Evolutionary conservation across 2,329 filamentous ascomycete genomes (phyloP).

Genomic region (Fusarium xyrophilum): DNA sequence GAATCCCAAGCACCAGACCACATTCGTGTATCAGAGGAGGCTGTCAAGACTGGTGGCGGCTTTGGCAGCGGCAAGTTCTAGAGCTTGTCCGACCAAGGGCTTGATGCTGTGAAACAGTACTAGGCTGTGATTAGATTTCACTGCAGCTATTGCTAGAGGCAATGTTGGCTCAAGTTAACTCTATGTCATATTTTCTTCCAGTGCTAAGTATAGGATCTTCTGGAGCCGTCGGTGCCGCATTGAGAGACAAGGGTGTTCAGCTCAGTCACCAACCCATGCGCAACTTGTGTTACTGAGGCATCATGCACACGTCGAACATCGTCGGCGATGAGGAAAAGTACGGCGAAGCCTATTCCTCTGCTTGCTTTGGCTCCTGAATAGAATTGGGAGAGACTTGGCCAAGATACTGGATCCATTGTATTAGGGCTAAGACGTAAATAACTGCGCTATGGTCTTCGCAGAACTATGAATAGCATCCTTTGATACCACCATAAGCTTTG

Average conservation of each 20-base stretch:
- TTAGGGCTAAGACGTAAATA: background rate
- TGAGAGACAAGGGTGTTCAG: background rate
- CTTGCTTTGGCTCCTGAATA: background rate
- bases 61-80: background rate
- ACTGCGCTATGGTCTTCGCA: background rate
- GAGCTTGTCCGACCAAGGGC: slow-evolving; percentile 3
- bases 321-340: background rate
- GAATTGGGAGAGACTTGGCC: background rate
- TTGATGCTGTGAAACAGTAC: background rate
- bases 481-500: background rate
- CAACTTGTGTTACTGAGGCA: background rate
- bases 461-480: background rate
- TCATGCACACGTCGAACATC: background rate
- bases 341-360: background rate
- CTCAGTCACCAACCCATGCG: background rate
- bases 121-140: background rate
- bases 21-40: background rate
- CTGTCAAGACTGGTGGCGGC: background rate
- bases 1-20: background rate
- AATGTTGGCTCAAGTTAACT: background rate
- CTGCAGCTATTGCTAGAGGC: background rate
- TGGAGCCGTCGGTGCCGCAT: background rate
- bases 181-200: background rate
- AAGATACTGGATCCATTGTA: background rate
- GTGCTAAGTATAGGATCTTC: background rate